Conservation (phyloP, 2,329 filamentous ascomycete species). For the Cladophialophora yegresii region DNA sequence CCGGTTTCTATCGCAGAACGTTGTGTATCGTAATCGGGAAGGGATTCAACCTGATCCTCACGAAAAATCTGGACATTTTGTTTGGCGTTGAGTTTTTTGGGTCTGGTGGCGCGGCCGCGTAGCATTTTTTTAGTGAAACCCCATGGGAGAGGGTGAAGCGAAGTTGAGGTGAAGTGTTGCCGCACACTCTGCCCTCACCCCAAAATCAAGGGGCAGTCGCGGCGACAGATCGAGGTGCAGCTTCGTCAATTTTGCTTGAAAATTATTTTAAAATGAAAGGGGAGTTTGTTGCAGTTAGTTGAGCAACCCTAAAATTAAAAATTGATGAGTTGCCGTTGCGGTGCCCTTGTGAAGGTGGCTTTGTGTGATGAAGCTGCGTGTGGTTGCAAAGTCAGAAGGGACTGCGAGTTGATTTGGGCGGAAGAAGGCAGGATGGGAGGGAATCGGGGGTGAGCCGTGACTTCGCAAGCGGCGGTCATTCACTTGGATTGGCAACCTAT, state of each 20-base stretch:
- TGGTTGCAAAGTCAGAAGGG: not conserved
- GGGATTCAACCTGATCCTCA: conserved; percentile 85
- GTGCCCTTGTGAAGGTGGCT: not conserved
- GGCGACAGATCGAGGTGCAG: not conserved
- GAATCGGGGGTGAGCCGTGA: not conserved
- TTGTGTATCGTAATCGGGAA: conserved; percentile 80
- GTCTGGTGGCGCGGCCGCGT: conserved; percentile 48
- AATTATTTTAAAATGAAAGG: not conserved
- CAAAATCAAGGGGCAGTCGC: not conserved
- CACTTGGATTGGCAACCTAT: not conserved
- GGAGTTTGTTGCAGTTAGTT: not conserved
- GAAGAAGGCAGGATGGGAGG: not conserved
- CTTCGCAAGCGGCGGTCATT: conserved; percentile 1
- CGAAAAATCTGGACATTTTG: conserved; percentile 82
- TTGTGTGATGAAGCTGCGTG: not conserved
- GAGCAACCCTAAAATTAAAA: not conserved
- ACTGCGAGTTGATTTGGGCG: not conserved
- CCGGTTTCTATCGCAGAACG: conserved; percentile 88
- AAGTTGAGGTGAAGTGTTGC: conserved; percentile 2
- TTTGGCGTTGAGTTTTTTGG: conserved; percentile 82
- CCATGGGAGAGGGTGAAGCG: conserved; percentile 18
- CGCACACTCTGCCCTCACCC: not conserved
- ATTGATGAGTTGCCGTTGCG: not conserved
- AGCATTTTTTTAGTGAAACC: conserved; percentile 16
- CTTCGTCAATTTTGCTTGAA: not conserved